Percentiles rank a stretch among this genome's conserved stretches.
phyloP scores from a whole-genome alignment of 2,329 filamentous ascomycete species.

The Phaeomoniella chlamydospora region DNA sequence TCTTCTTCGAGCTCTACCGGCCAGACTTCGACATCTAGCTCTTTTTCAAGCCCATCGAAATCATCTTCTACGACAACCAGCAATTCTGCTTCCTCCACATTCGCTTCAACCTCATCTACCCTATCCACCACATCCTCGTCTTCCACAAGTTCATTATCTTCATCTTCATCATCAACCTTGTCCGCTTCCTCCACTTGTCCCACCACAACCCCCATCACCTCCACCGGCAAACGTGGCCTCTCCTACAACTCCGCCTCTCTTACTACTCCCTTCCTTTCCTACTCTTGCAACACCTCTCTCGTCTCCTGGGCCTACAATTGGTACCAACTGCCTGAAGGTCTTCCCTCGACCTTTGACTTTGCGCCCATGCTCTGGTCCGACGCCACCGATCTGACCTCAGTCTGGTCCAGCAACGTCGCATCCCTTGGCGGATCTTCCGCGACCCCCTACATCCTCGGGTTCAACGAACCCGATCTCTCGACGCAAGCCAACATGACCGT shows the following conservation, averaged over 20 bases:
- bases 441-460: constrained; percentile 23
- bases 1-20: neutral
- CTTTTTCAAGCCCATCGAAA: neutral
- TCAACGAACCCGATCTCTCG: constrained; percentile 29
- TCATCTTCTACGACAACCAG: neutral
- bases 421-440: constrained; percentile 17
- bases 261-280: constrained; percentile 13
- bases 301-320: constrained; percentile 31
- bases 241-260: constrained; percentile 23
- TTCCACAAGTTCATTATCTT: neutral
- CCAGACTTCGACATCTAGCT: neutral
- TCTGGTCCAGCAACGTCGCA: constrained; percentile 18
- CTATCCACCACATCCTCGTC: neutral
- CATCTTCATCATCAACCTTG: neutral
- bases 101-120: neutral
- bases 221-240: constrained; percentile 15
- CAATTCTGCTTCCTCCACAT: neutral
- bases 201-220: neutral
- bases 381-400: constrained; percentile 19
- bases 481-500: constrained; percentile 22
- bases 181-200: neutral
- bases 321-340: constrained; percentile 16
- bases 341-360: constrained; percentile 20
- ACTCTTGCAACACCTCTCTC: constrained; percentile 4
- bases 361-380: constrained; percentile 27